Conservation (phyloP, 2,329 filamentous ascomycete species). For the Ophiostoma angusticollis region DNA sequence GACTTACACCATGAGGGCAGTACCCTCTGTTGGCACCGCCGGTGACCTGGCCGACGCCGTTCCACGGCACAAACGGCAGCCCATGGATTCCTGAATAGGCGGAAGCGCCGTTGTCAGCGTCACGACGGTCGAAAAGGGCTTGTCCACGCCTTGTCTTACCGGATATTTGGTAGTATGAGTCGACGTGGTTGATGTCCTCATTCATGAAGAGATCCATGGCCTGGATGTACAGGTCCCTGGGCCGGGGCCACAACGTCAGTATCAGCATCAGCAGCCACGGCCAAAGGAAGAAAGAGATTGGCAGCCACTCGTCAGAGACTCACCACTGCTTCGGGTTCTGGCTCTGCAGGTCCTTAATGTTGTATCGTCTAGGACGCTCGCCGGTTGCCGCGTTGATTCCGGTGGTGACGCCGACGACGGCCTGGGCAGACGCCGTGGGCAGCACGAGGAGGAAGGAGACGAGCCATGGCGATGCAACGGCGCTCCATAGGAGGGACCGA, state of each 20-base stretch:
- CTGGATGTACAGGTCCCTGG: slow-evolving; percentile 37
- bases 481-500: neutral
- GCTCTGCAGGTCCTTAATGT: slow-evolving; percentile 33
- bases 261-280: slow-evolving; percentile 2
- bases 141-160: slow-evolving; percentile 28
- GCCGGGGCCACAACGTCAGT: neutral
- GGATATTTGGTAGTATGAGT: slow-evolving; percentile 38
- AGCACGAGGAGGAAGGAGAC: neutral
- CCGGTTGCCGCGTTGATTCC: slow-evolving; percentile 25
- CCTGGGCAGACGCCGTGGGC: slow-evolving; percentile 4
- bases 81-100: slow-evolving; percentile 21
- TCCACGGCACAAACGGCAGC: slow-evolving; percentile 22
- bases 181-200: slow-evolving; percentile 25
- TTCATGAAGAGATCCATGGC: slow-evolving; percentile 32
- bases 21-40: slow-evolving; percentile 27
- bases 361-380: slow-evolving; percentile 30
- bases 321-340: slow-evolving; percentile 33
- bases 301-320: no score
- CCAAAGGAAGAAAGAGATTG: neutral
- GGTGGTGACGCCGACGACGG: slow-evolving; percentile 25
- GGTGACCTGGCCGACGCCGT: slow-evolving; percentile 22
- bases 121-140: no score
- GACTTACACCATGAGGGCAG: slow-evolving; percentile 37
- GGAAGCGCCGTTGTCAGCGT: no score
- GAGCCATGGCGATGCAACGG: neutral